phyloP scores from a whole-genome alignment of 1,284 basidiomycete species.

The Sporisorium iseilematis-ciliati region DNA sequence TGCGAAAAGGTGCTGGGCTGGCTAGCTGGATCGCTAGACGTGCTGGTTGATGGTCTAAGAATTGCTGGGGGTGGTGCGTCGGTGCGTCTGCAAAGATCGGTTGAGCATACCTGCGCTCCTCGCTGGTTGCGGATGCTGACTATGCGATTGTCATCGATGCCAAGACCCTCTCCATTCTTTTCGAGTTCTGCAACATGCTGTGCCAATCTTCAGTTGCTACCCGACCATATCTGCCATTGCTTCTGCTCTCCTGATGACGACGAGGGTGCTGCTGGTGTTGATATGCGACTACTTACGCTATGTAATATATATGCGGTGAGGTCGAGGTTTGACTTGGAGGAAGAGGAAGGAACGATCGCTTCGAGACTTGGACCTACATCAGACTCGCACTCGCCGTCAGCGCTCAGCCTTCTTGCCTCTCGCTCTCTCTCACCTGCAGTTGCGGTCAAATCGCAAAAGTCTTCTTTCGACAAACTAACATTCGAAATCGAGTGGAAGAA shows the following conservation, averaged over 20 bases:
- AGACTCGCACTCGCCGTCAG: neutral
- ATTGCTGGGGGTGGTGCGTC: too few relatives aligned
- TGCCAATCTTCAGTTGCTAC: neutral
- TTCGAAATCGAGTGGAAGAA: neutral
- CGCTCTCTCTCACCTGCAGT: neutral
- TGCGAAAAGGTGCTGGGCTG: too few relatives aligned
- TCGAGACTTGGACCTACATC: constrained; percentile 8
- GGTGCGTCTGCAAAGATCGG: neutral
- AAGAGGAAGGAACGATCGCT: constrained; percentile 15
- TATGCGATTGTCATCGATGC: neutral
- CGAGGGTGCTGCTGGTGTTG: constrained; percentile 10
- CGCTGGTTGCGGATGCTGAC: neutral
- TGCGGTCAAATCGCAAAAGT: neutral
- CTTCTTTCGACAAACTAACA: constrained; percentile 33
- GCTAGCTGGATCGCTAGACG: too few relatives aligned
- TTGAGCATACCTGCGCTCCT: neutral
- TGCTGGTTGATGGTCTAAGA: too few relatives aligned
- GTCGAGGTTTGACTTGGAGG: constrained; percentile 47
- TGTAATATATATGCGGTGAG: constrained; percentile 48
- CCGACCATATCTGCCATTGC: neutral
- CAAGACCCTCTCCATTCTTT: neutral
- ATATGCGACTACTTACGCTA: constrained; percentile 42
- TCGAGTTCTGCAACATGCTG: neutral
- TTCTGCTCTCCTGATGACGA: neutral
- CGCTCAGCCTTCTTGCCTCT: neutral